phyloP scores from a whole-genome alignment of 345 rosid genomes.

The Arabis alpina region DNA sequence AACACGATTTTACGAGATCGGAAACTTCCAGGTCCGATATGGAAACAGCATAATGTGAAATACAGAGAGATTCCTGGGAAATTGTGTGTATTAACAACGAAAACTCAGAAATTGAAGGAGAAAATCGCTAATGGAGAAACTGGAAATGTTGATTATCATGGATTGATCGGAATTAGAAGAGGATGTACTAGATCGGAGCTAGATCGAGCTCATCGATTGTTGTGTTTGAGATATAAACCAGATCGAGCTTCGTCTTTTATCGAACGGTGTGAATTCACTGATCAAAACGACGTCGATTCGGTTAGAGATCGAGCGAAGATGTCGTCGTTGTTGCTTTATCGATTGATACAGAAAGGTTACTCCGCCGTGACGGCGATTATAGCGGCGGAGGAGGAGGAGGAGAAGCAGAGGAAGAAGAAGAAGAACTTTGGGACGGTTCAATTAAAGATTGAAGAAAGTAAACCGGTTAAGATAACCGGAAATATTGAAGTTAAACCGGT shows the following conservation, averaged over 20 bases:
- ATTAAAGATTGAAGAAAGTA: slow-evolving; percentile 29
- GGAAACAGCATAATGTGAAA: slow-evolving; percentile 86
- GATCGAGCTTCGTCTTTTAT: slow-evolving; percentile 72
- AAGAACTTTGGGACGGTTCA: slow-evolving; percentile 35
- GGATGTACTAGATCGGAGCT: slow-evolving; percentile 91
- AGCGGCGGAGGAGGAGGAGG: slow-evolving; percentile 68
- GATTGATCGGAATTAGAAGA: slow-evolving; percentile 77
- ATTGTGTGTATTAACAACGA: slow-evolving; percentile 66
- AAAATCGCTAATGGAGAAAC: slow-evolving; percentile 82
- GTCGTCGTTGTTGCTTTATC: slow-evolving; percentile 81
- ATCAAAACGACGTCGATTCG: slow-evolving; percentile 68
- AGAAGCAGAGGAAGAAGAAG: slow-evolving; percentile 41
- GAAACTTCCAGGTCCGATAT: slow-evolving; percentile 93
- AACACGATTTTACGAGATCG: slow-evolving; percentile 84
- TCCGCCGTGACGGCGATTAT: slow-evolving; percentile 60
- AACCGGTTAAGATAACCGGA: slow-evolving; percentile 25
- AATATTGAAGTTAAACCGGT: slow-evolving; percentile 17
- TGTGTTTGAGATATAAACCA: slow-evolving; percentile 79
- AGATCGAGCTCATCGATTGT: slow-evolving; percentile 81
- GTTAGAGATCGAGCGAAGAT: slow-evolving; percentile 75
- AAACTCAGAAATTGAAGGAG: slow-evolving; percentile 65
- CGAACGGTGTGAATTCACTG: slow-evolving; percentile 79
- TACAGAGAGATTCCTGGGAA: slow-evolving; percentile 91
- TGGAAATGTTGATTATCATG: slow-evolving; percentile 80
- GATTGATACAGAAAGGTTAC: slow-evolving; percentile 84